Evolutionary conservation across 2,329 filamentous ascomycete genomes (phyloP).

Genomic region (Exophiala viscosa): DNA sequence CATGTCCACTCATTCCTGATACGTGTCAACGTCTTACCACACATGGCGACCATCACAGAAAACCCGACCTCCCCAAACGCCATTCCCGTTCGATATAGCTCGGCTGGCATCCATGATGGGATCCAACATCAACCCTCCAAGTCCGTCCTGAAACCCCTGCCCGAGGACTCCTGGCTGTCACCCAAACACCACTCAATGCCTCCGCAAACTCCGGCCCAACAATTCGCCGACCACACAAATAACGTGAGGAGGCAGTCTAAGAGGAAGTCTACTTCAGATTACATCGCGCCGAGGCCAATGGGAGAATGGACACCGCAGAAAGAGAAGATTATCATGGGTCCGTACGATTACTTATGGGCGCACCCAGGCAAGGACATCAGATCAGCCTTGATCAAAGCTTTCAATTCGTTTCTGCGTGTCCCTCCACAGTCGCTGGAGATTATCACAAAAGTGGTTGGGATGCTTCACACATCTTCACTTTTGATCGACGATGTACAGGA

Average conservation of each 20-base stretch:
- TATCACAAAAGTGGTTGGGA: slow-evolving; percentile 43
- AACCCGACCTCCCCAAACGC: slow-evolving; percentile 53
- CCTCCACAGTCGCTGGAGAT: slow-evolving; percentile 38
- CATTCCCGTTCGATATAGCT: slow-evolving; percentile 72
- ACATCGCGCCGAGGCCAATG: slow-evolving; percentile 3
- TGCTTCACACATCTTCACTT: slow-evolving; percentile 46
- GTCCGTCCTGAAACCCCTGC: slow-evolving; percentile 51
- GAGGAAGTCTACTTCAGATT: slow-evolving; percentile 21
- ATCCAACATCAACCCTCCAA: slow-evolving; percentile 29
- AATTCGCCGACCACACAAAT: slow-evolving; percentile 15
- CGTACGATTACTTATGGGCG: slow-evolving; percentile 44
- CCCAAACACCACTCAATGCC: slow-evolving; percentile 32
- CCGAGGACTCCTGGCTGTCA: slow-evolving; percentile 61
- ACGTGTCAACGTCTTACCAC: neutral
- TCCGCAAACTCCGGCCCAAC: slow-evolving; percentile 4
- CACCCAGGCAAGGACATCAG: slow-evolving; percentile 47
- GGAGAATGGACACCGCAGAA: slow-evolving; percentile 33
- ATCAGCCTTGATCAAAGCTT: slow-evolving; percentile 42
- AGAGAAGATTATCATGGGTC: slow-evolving; percentile 42
- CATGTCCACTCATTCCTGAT: slow-evolving; percentile 8
- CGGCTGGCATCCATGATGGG: slow-evolving; percentile 50
- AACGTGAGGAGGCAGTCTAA: slow-evolving; percentile 25
- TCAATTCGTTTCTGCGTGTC: slow-evolving; percentile 44
- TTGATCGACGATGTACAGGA: slow-evolving; percentile 52
- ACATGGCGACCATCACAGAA: slow-evolving; percentile 23